phyloP scores from a whole-genome alignment of 805 yeast species.

The Yamadazyma philogaea region DNA sequence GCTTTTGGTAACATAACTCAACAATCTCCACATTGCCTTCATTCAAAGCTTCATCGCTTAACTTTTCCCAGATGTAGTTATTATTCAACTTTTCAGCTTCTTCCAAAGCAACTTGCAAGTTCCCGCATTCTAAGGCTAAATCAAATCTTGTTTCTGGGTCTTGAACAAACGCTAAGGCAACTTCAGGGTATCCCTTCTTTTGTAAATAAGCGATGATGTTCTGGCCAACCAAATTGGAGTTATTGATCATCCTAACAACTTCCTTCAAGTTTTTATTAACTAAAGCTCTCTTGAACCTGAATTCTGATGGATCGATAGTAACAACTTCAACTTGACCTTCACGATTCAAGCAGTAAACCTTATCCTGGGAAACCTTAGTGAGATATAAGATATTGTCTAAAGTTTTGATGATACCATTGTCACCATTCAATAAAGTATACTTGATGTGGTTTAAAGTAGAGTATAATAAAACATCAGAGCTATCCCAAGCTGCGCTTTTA shows the following conservation, averaged over 20 bases:
- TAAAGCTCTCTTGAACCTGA: conserved; percentile 90
- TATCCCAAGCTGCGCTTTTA: conserved; percentile 98
- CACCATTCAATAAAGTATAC: conserved; percentile 90
- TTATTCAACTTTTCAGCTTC: conserved; percentile 80
- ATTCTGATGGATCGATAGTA: conserved; percentile 92
- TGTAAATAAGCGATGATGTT: conserved; percentile 93
- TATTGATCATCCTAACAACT: conserved; percentile 82
- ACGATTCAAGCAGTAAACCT: conserved; percentile 79
- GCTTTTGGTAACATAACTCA: conserved; percentile 85
- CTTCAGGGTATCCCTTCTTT: conserved; percentile 94
- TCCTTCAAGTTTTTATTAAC: conserved; percentile 88
- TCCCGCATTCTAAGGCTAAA: conserved; percentile 90
- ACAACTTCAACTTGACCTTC: conserved; percentile 78
- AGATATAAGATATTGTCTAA: conserved; percentile 85
- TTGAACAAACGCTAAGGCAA: conserved; percentile 94
- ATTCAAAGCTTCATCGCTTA: conserved; percentile 79
- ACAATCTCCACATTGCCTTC: conserved; percentile 88
- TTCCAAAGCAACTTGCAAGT: conserved; percentile 77
- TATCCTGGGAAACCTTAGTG: conserved; percentile 63
- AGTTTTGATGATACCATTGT: conserved; percentile 90
- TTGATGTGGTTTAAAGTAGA: conserved; percentile 95
- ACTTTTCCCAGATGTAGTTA: conserved; percentile 69
- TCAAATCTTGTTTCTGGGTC: conserved; percentile 96
- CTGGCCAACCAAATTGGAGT: conserved; percentile 93
- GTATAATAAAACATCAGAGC: conserved; percentile 83